Percentiles rank a stretch among this genome's conserved stretches.
These are phyloP conservation scores for Colletotrichum nymphaeae DNA, from an alignment of 2,329 filamentous ascomycete species.

Conservation along the genomic window DNA sequence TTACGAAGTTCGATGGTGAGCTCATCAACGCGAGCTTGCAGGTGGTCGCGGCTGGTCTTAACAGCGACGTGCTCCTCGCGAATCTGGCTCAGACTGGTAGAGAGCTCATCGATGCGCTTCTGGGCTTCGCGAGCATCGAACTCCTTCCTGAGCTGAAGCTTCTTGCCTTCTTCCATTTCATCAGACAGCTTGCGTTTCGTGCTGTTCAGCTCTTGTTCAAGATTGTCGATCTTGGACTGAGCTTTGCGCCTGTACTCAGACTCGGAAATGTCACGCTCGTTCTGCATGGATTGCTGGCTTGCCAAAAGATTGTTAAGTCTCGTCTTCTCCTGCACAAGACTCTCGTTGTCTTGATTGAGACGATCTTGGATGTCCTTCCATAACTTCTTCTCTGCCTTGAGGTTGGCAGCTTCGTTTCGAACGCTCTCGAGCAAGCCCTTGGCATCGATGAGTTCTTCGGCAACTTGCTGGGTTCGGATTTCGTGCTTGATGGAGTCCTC, in stretches of 20 bases:
- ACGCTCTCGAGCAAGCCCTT: conserved; percentile 86
- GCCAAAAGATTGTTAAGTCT: conserved; percentile 85
- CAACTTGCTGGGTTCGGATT: conserved; percentile 88
- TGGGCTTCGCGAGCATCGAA: conserved; percentile 90
- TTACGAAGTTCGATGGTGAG: conserved; percentile 87
- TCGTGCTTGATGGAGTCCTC: conserved; percentile 92
- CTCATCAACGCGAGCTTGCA: conserved; percentile 90
- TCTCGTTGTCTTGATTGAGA: conserved; percentile 88
- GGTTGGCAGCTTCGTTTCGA: conserved; percentile 89
- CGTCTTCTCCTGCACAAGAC: conserved; percentile 83
- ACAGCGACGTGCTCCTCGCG: conserved; percentile 88
- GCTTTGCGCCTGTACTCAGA: conserved; percentile 84
- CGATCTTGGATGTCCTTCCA: conserved; percentile 95
- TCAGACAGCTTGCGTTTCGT: conserved; percentile 86
- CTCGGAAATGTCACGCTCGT: conserved; percentile 89
- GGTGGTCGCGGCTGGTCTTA: conserved; percentile 89
- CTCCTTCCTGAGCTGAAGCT: conserved; percentile 84
- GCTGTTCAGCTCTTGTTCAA: conserved; percentile 82
- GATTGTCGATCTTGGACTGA: conserved; percentile 79
- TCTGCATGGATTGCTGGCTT: conserved; percentile 88
- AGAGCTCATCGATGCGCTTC: conserved; percentile 92
- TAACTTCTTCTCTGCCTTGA: conserved; percentile 93
- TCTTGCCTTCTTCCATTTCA: conserved; percentile 87
- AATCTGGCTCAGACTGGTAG: conserved; percentile 79
- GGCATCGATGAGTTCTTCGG: conserved; percentile 91